These are phyloP conservation scores for Beauveria bassiana DNA, from an alignment of 2,329 filamentous ascomycete species.

Conservation along the genomic window DNA sequence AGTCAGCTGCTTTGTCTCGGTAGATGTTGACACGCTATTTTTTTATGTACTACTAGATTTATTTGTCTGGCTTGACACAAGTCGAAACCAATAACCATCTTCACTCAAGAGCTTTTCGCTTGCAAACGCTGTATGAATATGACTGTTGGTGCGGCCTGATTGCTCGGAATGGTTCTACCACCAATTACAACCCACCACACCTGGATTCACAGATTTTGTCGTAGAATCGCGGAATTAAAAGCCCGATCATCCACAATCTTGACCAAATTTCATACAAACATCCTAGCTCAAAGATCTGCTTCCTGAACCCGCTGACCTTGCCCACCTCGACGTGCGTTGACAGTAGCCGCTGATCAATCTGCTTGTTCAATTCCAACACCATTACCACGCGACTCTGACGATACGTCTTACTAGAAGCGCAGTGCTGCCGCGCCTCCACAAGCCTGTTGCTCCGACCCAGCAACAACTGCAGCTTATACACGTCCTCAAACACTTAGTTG, in stretches of 20 bases:
- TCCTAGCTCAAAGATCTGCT: constrained; percentile 26
- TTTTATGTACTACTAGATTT: constrained; percentile 8
- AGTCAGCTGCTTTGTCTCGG: not conserved
- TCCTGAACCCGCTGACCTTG: constrained; percentile 18
- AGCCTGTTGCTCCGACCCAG: constrained; percentile 19
- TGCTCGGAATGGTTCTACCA: too few species aligned
- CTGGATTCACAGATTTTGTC: not conserved
- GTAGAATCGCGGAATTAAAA: not conserved
- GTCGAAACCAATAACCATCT: constrained; percentile 13
- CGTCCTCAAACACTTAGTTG: constrained; percentile 43
- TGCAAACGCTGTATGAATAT: too few species aligned
- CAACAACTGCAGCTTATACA: constrained; percentile 35
- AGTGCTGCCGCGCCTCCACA: constrained; percentile 21
- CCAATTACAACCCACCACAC: not conserved
- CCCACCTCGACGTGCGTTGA: constrained; percentile 16
- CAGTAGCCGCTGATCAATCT: constrained; percentile 41
- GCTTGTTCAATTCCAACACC: constrained; percentile 38
- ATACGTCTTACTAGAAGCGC: constrained; percentile 37
- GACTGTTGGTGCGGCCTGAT: too few species aligned
- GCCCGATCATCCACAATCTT: constrained; percentile 10
- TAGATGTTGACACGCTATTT: constrained; percentile 1
- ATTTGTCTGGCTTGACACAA: not conserved
- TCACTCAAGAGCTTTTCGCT: constrained; percentile 14
- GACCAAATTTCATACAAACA: constrained; percentile 38
- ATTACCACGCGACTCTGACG: constrained; percentile 39